Evolutionary conservation across 345 rosid species (phyloP), one percentile per base, ranked within the genome.

Genomic region (Erucastrum elatum): DNA sequence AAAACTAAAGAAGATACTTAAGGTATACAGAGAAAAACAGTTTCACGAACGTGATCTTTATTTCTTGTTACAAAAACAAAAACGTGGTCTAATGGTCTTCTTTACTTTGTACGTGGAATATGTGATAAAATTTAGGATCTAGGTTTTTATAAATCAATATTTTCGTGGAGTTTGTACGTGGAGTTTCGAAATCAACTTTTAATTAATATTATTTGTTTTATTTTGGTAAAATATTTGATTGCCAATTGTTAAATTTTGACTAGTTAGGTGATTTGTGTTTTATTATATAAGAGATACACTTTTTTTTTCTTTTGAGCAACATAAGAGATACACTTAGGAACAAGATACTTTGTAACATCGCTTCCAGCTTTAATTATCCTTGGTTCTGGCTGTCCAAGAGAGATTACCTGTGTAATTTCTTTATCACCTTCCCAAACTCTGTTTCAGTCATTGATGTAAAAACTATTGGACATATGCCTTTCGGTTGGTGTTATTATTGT

Each of bases 401-500:
- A 15, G 99, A 95, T 46, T 89, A 92, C 12, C 68, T 51, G 77
- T 95, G 99, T 86, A 93, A 65, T 46, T 84, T 90, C 79, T 75
- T 87, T 60, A 95, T 89, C 77, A 93, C 83, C 80, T 75, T 82
- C 51, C 68, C 85, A 84, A 95, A 91, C 85, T 93, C 91, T 15
- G 87, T 78, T 83, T 84, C 88, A 0, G 90, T 84, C 16, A 95
- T 82, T 56, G 97, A 83, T 34, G 86, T 79, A 90, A 82, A 75
- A 95, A 91, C 78, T 88, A 90, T 34, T 90, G 96, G 1, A 95
- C 97, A 95, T 93, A 4, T 93, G 98, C 64, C 94, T 87, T 85
- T 95, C 91, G 89, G 91, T 95, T 26, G 99, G 98, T 34, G 97
- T 91, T 33, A 95, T 86, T 15, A 86, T 87, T 94, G 97, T 46